Conservation (phyloP, 1,284 basidiomycete genomes). For the Tilletia horrida region DNA sequence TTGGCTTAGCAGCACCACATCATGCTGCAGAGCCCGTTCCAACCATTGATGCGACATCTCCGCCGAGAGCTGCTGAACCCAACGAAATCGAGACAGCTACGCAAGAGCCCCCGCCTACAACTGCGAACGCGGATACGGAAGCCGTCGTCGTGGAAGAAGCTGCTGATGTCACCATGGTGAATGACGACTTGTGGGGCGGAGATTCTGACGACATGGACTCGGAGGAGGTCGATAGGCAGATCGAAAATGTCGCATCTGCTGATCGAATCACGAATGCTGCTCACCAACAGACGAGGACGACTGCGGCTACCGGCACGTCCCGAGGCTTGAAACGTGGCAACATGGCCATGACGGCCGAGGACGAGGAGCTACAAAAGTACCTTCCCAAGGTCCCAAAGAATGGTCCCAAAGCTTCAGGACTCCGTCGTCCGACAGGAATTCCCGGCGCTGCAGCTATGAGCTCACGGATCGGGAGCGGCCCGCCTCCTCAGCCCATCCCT, state of each 20-base stretch:
- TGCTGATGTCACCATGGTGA: not conserved
- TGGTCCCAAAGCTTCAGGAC: not conserved
- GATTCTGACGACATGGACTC: not conserved
- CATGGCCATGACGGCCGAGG: not conserved
- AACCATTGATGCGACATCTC: no score
- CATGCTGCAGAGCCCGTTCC: no score
- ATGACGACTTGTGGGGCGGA: not conserved
- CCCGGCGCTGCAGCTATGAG: conserved; percentile 6
- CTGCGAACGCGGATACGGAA: no score
- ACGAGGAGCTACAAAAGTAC: conserved; percentile 2
- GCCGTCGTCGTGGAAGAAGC: no score
- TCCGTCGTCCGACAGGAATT: not conserved
- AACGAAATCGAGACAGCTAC: no score
- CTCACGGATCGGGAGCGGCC: not conserved
- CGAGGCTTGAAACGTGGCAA: not conserved
- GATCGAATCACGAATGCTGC: no score
- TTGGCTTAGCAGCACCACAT: not conserved
- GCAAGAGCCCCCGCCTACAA: no score
- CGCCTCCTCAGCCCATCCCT: not conserved
- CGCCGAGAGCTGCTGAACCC: no score
- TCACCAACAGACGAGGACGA: no score
- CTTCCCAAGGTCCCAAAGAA: not conserved
- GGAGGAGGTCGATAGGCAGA: no score
- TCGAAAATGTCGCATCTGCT: no score
- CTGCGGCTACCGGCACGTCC: not conserved